phyloP scores from a whole-genome alignment of 768 basidiomycete species.

The Mycena chlorophos region DNA sequence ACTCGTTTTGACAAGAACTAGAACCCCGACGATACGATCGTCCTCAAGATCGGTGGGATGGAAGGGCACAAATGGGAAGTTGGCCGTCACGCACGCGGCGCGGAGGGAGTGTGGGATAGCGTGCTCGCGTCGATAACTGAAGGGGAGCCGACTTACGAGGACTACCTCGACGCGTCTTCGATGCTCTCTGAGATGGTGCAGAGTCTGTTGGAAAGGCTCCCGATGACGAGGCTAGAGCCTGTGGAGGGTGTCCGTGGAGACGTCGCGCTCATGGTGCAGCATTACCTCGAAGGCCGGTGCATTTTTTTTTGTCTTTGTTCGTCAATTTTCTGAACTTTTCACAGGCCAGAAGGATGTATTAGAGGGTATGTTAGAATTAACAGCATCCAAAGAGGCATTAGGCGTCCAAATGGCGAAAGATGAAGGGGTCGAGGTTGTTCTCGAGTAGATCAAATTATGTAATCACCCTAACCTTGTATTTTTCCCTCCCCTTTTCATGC shows the following conservation, averaged over 20 bases:
- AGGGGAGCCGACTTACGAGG: constrained; percentile 47
- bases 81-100: constrained; percentile 55
- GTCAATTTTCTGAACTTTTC: neutral
- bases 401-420: constrained; percentile 51
- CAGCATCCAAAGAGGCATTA: constrained; percentile 44
- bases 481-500: constrained; percentile 1
- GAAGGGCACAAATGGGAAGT: constrained; percentile 58
- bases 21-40: constrained; percentile 87
- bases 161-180: constrained; percentile 67
- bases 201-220: constrained; percentile 50
- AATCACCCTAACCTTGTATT: constrained; percentile 14
- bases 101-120: constrained; percentile 62
- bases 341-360: constrained; percentile 64
- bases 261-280: constrained; percentile 62
- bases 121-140: constrained; percentile 38
- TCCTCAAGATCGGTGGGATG: constrained; percentile 69
- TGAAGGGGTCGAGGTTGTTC: constrained; percentile 54
- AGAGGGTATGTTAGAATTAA: constrained; percentile 51
- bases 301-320: neutral
- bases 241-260: constrained; percentile 41
- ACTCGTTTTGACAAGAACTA: neutral
- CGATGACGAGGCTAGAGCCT: constrained; percentile 30
- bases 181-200: constrained; percentile 68
- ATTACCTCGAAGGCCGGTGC: constrained; percentile 60
- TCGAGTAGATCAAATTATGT: constrained; percentile 34